Evolutionary conservation across 208 protist genomes (phyloP), one percentile per base, ranked within the genome.

Genomic region (Crithidia sp.): DNA sequence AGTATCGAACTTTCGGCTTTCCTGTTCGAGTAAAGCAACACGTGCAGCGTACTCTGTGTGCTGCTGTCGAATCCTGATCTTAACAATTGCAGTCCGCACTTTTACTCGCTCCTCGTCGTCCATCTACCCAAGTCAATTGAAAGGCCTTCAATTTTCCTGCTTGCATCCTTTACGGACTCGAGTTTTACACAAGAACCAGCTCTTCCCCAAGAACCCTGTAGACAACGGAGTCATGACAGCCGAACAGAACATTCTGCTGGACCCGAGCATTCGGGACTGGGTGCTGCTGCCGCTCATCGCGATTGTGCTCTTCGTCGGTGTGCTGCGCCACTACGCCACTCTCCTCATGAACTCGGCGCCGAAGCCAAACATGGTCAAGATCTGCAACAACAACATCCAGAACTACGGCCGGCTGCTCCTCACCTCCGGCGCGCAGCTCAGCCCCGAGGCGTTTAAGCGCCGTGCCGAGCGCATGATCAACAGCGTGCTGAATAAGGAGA

Each of bases 231-330:
- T 43, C 47, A 93, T 91, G 87, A 62, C 74, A 50, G 74, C 74
- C 13, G 58, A 78, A 44, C 87, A 93, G 70, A 92, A 89, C 59
- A 95, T 97, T 71, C 69, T 98, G 14, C 74, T 99, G 58, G 98
- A 99, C 77, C 85, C 92, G 16, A 87, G 76, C 43, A 99, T 99
- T 64, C 83, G 96, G 50, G 92, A 98, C 74, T 99, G 97, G 98
- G 98, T 99, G 75, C 83, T 99, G 10, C 84, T 99, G 44, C 97
- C 98, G 39, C 96, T 99, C 71, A 83, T 98, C 45, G 75, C 93
- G 57, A 93, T 99, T 60, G 96, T 98, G 52, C 88, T 99, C 53
- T 87, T 98, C 17, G 78, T 98, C 50, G 90, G 90, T 19, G 85
- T 98, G 37, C 79, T 99, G 58, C 83, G 95, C 17, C 90, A 98